Percentiles rank a stretch among this genome's conserved stretches.
Evolutionary conservation across 2,329 filamentous ascomycete species (phyloP).

Genomic region (Aspergillus hiratsukae): DNA sequence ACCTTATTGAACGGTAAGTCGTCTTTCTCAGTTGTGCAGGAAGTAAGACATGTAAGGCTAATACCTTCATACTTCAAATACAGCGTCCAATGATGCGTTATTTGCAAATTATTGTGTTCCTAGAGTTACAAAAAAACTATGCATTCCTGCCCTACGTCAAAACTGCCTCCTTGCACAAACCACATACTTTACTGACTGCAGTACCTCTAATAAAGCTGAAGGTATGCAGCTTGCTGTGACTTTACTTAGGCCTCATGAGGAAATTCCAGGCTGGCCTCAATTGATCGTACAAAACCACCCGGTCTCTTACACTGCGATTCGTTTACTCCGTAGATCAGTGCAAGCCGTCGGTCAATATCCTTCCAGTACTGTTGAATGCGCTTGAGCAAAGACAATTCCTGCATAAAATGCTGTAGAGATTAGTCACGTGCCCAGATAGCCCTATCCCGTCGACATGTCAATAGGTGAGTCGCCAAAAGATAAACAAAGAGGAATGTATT

Average conservation of each 20-base stretch:
- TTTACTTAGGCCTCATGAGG: background rate
- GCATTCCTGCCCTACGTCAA: background rate
- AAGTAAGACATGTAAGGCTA: background rate
- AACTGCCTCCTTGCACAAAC: background rate
- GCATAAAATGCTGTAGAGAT: background rate
- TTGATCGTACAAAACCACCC: background rate
- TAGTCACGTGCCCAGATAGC: background rate
- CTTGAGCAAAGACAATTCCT: background rate
- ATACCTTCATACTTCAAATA: background rate
- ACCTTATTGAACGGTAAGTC: constrained; percentile 86
- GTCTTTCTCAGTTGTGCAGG: background rate
- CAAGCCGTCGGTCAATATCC: background rate
- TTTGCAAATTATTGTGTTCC: background rate
- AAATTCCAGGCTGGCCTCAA: background rate
- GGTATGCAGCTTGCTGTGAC: background rate
- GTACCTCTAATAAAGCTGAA: background rate
- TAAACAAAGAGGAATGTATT: background rate
- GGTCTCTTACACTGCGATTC: background rate
- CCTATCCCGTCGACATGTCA: background rate
- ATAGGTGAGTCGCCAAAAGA: background rate
- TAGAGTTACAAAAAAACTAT: background rate
- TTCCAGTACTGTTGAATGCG: background rate
- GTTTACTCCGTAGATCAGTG: background rate
- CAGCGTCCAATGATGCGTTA: constrained; percentile 21
- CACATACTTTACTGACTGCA: background rate